Evolutionary conservation across 139 green algal species (phyloP), one percentile per base, ranked within the genome.

Genomic region (Zygnema circumcarinatum): DNA sequence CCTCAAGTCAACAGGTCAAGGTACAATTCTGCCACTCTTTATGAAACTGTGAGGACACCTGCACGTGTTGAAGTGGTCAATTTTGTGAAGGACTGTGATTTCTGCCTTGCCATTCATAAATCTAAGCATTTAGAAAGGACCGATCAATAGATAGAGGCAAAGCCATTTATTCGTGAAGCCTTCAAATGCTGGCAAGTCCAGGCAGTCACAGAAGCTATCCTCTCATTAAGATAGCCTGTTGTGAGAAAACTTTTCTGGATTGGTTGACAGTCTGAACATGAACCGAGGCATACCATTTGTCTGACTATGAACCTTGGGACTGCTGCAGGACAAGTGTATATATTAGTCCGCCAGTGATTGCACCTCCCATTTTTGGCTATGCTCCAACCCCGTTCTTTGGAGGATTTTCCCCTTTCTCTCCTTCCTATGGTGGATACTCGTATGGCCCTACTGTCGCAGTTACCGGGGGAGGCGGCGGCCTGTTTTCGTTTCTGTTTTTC

Each of bases 401-500:
- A 52, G 69, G 47, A 62, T 62, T 7, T 7, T 62, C 47, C 7
- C 47, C 47, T 7, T 62, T 62, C 16, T 62, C 7, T 39, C 16
- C 54, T 29, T 25, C 54, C 29, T 72, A 72, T 29, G 54, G 54
- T 72, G 54, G 54, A 72, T 72, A 72, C 54, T 72, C 69, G 3
- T 78, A 78, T 20, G 69, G 69, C 16, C 69, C 69, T 78, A n/a
- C 69, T 41, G 36, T 78, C 11, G 69, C 36, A 41, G 16, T 78
- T 78, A n/a, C n/a, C n/a, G 47, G 47, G 7, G 69, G 69, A 38
- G 69, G 69, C 16, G 69, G 69, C 16, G 7, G 11, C 35, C 7
- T 78, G 3, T 41, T 78, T 78, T 78, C 69, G 7, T 56, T 82
- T n/a, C 16, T 82, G 22, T 82, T 82, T n/a, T 52, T 82, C 74